Evolutionary conservation across 495 filamentous ascomycete species (phyloP).

Genomic region (Aspergillus nidulans): DNA sequence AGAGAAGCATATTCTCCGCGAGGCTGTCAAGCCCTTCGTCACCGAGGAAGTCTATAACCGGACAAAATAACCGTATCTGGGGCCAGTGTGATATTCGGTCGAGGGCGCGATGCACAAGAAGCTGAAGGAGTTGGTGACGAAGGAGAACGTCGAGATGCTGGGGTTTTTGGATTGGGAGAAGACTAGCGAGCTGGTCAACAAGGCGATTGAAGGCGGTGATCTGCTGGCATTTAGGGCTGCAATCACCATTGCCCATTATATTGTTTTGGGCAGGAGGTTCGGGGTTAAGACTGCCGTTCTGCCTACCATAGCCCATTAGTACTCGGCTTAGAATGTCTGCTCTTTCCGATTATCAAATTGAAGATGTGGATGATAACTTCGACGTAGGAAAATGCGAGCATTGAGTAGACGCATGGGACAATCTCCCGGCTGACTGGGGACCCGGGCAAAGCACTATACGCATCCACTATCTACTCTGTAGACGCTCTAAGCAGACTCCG

Average conservation of each 20-base stretch:
- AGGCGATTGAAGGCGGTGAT: constrained; percentile 27
- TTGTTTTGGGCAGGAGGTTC: constrained; percentile 11
- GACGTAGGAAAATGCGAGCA: background rate
- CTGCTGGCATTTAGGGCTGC: constrained; percentile 6
- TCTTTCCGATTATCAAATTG: too few species aligned
- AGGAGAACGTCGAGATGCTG: constrained; percentile 36
- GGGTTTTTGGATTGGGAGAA: constrained; percentile 32
- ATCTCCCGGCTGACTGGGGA: background rate
- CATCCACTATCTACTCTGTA: too few species aligned
- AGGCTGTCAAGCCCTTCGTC: constrained; percentile 45
- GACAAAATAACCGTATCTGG: constrained; percentile 42
- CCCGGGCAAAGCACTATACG: background rate
- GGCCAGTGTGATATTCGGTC: constrained; percentile 24
- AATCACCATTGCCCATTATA: constrained; percentile 10
- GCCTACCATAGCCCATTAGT: too few species aligned
- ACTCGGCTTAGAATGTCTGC: too few species aligned
- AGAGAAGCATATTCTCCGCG: constrained; percentile 48
- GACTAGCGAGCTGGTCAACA: constrained; percentile 19
- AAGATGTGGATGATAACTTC: too few species aligned
- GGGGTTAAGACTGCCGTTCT: constrained; percentile 7
- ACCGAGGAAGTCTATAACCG: constrained; percentile 46
- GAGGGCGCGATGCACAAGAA: constrained; percentile 36
- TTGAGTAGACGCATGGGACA: background rate
- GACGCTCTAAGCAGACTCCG: too few species aligned
- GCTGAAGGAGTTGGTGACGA: constrained; percentile 28